These are phyloP conservation scores for Tremella yokohamensis DNA, from an alignment of 768 basidiomycete species.

Conservation along the genomic window DNA sequence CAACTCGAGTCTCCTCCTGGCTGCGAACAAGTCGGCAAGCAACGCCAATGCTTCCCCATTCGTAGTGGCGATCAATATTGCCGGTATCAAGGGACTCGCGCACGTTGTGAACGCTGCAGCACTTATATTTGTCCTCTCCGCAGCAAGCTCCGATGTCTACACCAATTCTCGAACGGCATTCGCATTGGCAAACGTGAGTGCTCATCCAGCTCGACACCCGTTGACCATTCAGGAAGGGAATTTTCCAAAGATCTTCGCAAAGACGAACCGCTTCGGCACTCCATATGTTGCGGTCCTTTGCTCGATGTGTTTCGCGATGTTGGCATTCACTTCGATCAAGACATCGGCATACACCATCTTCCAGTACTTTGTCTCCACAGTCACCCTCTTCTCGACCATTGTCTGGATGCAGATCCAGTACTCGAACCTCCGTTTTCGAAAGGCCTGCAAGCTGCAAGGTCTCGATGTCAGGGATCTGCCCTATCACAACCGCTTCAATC, in stretches of 20 bases:
- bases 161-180: slow-evolving; percentile 33
- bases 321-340: slow-evolving; percentile 14
- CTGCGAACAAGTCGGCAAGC: slow-evolving; percentile 10
- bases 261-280: slow-evolving; percentile 49
- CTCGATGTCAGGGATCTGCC: slow-evolving; percentile 1
- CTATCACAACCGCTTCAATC: slow-evolving; percentile 6
- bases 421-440: slow-evolving; percentile 6
- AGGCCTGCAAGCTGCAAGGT: slow-evolving; percentile 9
- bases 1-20: slow-evolving; percentile 53
- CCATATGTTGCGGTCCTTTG: slow-evolving; percentile 4
- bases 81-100: slow-evolving; percentile 61
- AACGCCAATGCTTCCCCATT: slow-evolving; percentile 74
- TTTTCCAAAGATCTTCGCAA: slow-evolving; percentile 55
- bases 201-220: neutral
- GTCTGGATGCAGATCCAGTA: slow-evolving; percentile 14
- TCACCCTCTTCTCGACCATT: slow-evolving; percentile 21
- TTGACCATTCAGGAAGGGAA: slow-evolving; percentile 31
- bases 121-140: slow-evolving; percentile 13
- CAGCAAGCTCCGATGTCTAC: slow-evolving; percentile 30
- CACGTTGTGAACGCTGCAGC: slow-evolving; percentile 28
- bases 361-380: slow-evolving; percentile 25
- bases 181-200: slow-evolving; percentile 31
- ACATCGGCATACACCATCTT: slow-evolving; percentile 16
- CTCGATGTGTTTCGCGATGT: slow-evolving; percentile 9
- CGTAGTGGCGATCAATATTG: slow-evolving; percentile 70